A percentile compares a stretch with the other conserved stretches of the same genome.
These are phyloP conservation scores for Cryptosporidium xiaoi DNA, from an alignment of 169 alveolate species.

Conservation along the genomic window DNA sequence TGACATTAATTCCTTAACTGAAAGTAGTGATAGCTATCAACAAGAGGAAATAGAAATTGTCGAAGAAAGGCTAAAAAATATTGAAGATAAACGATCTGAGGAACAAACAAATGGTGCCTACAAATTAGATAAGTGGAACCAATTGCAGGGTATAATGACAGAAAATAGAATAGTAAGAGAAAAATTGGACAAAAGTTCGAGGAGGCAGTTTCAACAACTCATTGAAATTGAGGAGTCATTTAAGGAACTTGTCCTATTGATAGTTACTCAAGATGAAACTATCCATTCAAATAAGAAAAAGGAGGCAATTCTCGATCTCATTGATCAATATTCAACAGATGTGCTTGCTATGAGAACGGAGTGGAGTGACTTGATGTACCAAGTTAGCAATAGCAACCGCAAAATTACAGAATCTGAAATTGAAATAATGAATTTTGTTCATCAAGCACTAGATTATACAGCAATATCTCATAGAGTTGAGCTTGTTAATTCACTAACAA, in stretches of 20 bases:
- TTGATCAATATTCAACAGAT: constrained; percentile 65
- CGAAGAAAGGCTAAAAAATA: constrained; percentile 38
- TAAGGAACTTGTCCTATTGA: constrained; percentile 5
- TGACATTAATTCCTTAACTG: neutral
- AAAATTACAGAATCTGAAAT: constrained; percentile 52
- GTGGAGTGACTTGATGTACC: constrained; percentile 61
- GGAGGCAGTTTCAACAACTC: constrained; percentile 39
- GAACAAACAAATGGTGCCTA: constrained; percentile 14
- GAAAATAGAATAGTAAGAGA: constrained; percentile 60
- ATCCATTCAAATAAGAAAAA: constrained; percentile 2
- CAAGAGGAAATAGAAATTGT: constrained; percentile 48
- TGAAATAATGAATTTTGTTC: constrained; percentile 58
- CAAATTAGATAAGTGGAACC: constrained; percentile 65
- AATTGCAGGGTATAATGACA: constrained; percentile 15
- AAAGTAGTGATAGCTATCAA: constrained; percentile 9
- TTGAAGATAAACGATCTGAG: constrained; percentile 42
- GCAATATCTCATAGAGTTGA: constrained; percentile 70
- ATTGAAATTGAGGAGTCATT: constrained; percentile 47
- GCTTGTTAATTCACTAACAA: constrained; percentile 41
- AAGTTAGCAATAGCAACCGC: constrained; percentile 59
- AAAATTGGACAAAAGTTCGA: constrained; percentile 50
- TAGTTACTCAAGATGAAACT: constrained; percentile 4
- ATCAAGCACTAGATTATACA: constrained; percentile 58
- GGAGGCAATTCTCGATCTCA: constrained; percentile 14
- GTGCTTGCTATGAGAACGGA: constrained; percentile 62